Evolutionary conservation across 208 protist species (phyloP).

Genomic region (Acanthamoeba divionensis): DNA sequence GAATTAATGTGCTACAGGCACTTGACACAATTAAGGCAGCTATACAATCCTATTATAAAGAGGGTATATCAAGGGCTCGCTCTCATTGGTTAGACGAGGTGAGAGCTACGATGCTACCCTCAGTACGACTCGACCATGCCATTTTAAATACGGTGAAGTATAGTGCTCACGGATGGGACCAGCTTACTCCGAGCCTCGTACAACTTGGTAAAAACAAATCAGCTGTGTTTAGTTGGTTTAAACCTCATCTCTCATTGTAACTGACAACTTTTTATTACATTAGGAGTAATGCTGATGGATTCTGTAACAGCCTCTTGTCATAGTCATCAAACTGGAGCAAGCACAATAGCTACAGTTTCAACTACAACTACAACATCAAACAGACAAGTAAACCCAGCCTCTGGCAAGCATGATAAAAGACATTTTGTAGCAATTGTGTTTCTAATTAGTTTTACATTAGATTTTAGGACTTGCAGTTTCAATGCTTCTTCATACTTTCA

Average conservation of each 20-base stretch:
- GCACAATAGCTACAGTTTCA: too few relatives aligned
- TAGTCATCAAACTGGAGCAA: background rate
- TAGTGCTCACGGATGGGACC: conserved; percentile 37
- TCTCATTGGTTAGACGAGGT: conserved; percentile 41
- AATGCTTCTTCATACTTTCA: conserved; percentile 10
- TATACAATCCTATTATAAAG: conserved; percentile 7
- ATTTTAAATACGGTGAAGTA: background rate
- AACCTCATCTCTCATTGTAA: background rate
- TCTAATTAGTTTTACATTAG: too few relatives aligned
- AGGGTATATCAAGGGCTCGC: background rate
- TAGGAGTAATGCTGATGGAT: too few relatives aligned
- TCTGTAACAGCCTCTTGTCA: background rate
- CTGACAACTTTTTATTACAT: background rate
- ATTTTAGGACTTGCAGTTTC: background rate
- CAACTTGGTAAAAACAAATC: conserved; percentile 35
- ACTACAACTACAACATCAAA: background rate
- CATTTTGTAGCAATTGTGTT: too few relatives aligned
- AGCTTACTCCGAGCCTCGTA: conserved; percentile 13
- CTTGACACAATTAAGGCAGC: background rate
- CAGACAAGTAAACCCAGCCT: background rate
- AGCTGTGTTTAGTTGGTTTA: conserved; percentile 4
- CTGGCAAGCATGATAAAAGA: too few relatives aligned
- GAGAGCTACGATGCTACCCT: background rate
- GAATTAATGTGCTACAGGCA: background rate
- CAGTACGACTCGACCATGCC: conserved; percentile 15